These are phyloP conservation scores for Phytophthora pistaciae DNA, from an alignment of 352 stramenopile species.

Conservation along the genomic window DNA sequence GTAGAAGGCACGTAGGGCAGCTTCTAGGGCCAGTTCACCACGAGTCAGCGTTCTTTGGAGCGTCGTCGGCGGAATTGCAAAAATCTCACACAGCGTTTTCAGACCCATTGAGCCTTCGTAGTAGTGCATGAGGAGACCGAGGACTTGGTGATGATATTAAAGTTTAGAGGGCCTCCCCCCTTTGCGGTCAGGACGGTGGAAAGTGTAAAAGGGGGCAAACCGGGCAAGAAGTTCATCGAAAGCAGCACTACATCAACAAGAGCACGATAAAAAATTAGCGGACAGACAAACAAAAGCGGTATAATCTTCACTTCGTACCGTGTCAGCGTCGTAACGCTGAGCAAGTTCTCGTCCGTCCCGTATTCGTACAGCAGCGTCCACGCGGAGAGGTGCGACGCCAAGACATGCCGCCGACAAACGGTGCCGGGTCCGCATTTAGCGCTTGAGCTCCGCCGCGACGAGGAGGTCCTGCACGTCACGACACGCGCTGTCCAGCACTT, in stretches of 20 bases:
- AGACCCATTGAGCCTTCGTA: conserved; percentile 2
- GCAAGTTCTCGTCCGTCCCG: conserved; percentile 2
- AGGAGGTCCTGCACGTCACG: neutral
- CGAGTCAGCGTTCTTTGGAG: neutral
- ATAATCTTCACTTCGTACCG: neutral
- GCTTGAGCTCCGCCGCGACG: neutral
- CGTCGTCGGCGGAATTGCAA: neutral
- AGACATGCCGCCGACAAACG: neutral
- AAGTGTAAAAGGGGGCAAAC: neutral
- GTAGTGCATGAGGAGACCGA: conserved; percentile 5
- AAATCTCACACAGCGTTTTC: conserved; percentile 1
- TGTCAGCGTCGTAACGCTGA: conserved; percentile 9
- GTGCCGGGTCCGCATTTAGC: neutral
- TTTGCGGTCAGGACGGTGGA: neutral
- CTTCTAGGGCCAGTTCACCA: neutral
- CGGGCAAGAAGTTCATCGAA: conserved; percentile 2
- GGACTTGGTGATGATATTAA: neutral
- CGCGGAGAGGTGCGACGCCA: neutral
- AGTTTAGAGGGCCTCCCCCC: neutral
- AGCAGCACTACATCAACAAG: neutral
- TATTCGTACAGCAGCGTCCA: conserved; percentile 10
- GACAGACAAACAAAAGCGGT: neutral
- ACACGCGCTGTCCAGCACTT: neutral
- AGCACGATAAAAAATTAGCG: neutral
- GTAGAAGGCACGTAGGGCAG: neutral